Evolutionary conservation across 352 stramenopile species (phyloP), one percentile per base, ranked within the genome.

Genomic region (Phytopythium delawarense): DNA sequence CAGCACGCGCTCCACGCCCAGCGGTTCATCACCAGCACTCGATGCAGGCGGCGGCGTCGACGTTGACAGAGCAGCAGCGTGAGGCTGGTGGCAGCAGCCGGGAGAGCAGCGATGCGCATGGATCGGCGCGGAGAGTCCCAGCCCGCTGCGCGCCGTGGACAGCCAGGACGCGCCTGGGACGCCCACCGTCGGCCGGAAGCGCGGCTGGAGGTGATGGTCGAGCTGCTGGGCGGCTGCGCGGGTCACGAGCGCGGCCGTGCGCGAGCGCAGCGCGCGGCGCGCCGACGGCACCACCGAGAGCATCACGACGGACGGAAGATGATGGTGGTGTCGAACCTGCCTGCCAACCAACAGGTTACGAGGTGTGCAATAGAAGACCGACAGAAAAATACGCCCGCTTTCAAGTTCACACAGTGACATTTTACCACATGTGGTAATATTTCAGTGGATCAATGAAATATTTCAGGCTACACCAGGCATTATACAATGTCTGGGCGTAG

Each of bases 1-100:
- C 15, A 84, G 49, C 40, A 92, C 78, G 42, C 85, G 82, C 4
- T 89, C 82, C 37, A 87, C 58, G 3, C 64, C 79, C 21, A 91
- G 54, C 51, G 46, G 61, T 54, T 56, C 28, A 7, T 37, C 45
- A 0, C 48, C 40, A 53, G 23, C 16, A 20, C 53, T 7, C 0
- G 55, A 13, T 28, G 30, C 0, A 32, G 50, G 6, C 0, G 48
- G 16, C 1, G 48, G 2, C 4, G 48, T 8, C n/a, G 48, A 39
- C 25, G 48, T 37, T 8, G 48, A 32, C 23, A 32, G 13, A 32
- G 48, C 15, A 7, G 46, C 45, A 20, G 45, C 20, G 21, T 32
- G 45, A 30, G 45, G n/a, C 25, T 52, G 18, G 20, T 28, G 45
- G 12, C 21, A 34, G 45, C 45, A 52, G n/a, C 21, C 45, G 4